Evolutionary conservation across 306 rosid species (phyloP).

Genomic region (Vigna unguiculata): DNA sequence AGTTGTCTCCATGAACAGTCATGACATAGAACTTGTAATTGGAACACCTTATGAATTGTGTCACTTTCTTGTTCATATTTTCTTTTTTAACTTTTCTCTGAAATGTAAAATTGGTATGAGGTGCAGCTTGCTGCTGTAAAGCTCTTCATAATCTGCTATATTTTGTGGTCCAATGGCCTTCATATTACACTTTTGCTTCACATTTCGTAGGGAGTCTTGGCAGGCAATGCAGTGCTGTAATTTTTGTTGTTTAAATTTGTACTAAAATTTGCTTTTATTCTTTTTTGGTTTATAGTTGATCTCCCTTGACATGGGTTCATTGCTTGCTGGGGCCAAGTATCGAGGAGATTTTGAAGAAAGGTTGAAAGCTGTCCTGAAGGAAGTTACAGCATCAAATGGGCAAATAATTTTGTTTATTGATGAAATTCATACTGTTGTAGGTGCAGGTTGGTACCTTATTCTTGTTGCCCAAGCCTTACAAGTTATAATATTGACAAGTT

Average conservation of each 20-base stretch:
- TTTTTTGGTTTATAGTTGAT: constrained; percentile 66
- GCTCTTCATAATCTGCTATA: constrained; percentile 14
- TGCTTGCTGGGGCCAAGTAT: constrained; percentile 94
- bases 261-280: constrained; percentile 18
- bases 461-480: constrained; percentile 3
- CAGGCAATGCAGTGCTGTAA: neutral
- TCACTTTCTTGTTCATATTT: neutral
- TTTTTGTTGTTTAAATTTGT: constrained; percentile 21
- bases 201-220: neutral
- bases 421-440: constrained; percentile 98
- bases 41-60: constrained; percentile 17
- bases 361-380: constrained; percentile 94
- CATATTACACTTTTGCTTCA: neutral
- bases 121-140: constrained; percentile 8
- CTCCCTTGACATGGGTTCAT: constrained; percentile 95
- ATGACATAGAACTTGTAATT: constrained; percentile 7
- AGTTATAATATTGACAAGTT: constrained; percentile 12
- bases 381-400: constrained; percentile 93
- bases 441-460: constrained; percentile 78
- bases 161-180: constrained; percentile 2
- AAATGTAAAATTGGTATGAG: constrained; percentile 25
- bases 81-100: neutral
- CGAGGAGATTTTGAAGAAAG: constrained; percentile 99
- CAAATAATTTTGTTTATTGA: constrained; percentile 93
- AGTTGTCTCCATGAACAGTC: neutral